Evolutionary conservation across 1,284 basidiomycete species (phyloP).

Genomic region (Agroathelia rolfsii): DNA sequence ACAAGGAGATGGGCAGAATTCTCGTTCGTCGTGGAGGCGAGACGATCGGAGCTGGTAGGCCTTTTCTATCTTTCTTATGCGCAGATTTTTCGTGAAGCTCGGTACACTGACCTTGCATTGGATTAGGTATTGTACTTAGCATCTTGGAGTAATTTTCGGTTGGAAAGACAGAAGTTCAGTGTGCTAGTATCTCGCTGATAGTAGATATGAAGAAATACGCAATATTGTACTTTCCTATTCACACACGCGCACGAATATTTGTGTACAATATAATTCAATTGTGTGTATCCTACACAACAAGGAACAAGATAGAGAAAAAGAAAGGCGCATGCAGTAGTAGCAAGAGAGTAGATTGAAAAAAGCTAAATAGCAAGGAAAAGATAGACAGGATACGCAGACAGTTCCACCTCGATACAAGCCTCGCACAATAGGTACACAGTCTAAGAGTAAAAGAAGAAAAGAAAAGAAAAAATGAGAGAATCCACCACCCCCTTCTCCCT

Average conservation of each 20-base stretch:
- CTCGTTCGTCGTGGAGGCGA: slow-evolving; percentile 84
- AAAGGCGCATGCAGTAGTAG: background rate
- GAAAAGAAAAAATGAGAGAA: too few species aligned
- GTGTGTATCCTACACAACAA: too few species aligned
- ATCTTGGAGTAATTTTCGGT: background rate
- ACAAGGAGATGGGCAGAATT: slow-evolving; percentile 95
- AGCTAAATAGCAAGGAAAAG: slow-evolving; percentile 5
- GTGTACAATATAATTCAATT: slow-evolving; percentile 2
- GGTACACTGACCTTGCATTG: slow-evolving; percentile 4
- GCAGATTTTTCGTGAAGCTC: background rate
- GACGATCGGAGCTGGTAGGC: slow-evolving; percentile 85
- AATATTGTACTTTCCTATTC: slow-evolving; percentile 3
- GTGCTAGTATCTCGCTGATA: background rate
- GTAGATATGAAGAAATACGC: background rate
- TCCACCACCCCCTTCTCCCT: too few species aligned
- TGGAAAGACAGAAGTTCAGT: too few species aligned
- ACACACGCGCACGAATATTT: slow-evolving; percentile 8
- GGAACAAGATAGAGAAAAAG: background rate
- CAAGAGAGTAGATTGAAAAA: slow-evolving; percentile 5
- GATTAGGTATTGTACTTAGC: slow-evolving; percentile 30
- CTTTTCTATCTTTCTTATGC: background rate
- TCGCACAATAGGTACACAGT: too few species aligned
- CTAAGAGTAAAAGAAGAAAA: too few species aligned
- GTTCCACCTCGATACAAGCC: too few species aligned
- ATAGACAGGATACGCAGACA: slow-evolving; percentile 8